Percentiles rank a stretch among this genome's conserved stretches.
These are phyloP conservation scores for Neonectria faginata DNA, from an alignment of 2,329 filamentous ascomycete species.

Conservation along the genomic window DNA sequence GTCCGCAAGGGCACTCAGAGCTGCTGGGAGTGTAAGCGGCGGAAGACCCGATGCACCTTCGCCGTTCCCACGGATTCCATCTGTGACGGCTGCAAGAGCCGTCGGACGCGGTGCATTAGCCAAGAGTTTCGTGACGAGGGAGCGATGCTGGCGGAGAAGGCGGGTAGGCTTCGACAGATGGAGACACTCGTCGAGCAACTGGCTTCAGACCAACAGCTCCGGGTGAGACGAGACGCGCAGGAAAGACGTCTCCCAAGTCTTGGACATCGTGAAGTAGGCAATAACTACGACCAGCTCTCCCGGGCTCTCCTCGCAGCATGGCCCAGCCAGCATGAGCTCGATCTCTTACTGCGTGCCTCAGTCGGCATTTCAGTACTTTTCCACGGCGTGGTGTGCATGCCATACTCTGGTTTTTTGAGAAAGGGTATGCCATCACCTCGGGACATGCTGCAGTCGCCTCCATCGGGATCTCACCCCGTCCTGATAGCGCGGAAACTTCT, in stretches of 20 bases:
- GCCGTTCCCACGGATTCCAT: conserved; percentile 1
- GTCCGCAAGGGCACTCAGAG: conserved; percentile 32
- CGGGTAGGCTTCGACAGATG: conserved; percentile 20
- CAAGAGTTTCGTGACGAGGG: conserved; percentile 24
- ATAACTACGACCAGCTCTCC: background rate
- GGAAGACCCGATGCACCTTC: conserved; percentile 29
- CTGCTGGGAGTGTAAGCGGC: conserved; percentile 31
- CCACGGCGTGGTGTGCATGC: conserved; percentile 31
- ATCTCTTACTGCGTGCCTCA: background rate
- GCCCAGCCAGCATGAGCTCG: background rate
- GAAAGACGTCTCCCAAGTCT: background rate
- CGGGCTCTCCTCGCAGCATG: background rate
- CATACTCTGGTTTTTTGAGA: conserved; percentile 14
- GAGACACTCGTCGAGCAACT: conserved; percentile 13
- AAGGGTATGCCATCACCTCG: conserved; percentile 32
- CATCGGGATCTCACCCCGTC: conserved; percentile 51
- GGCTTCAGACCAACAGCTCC: no score
- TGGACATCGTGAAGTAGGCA: background rate
- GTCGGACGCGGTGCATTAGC: conserved; percentile 22
- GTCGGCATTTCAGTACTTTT: background rate
- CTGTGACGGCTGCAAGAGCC: conserved; percentile 20
- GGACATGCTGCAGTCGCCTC: conserved; percentile 46
- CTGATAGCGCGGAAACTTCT: conserved; percentile 57
- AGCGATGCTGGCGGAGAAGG: conserved; percentile 3
- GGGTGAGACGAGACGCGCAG: background rate